Percentiles rank a stretch among this genome's conserved stretches.
phyloP scores from a whole-genome alignment of 306 rosid species.

The Adenanthera pavonina region DNA sequence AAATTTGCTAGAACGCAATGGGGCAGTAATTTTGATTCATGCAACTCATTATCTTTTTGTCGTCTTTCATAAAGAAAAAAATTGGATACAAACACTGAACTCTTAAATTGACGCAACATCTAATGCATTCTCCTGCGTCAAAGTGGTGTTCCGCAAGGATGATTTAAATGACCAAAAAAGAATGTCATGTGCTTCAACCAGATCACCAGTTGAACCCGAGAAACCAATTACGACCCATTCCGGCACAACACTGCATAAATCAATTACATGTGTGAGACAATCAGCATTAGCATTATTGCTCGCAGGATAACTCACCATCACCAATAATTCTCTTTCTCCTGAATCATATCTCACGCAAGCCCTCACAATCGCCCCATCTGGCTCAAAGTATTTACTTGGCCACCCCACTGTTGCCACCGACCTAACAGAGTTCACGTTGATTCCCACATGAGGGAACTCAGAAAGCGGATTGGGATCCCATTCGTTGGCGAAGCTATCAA shows the following conservation, averaged over 20 bases:
- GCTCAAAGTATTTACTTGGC: neutral
- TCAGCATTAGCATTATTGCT: neutral
- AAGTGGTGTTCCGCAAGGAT: neutral
- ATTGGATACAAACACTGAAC: too few relatives aligned
- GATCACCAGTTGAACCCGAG: constrained; percentile 29
- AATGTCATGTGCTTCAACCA: constrained; percentile 11
- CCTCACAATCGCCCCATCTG: constrained; percentile 2
- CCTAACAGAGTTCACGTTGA: constrained; percentile 24
- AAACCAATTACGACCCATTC: constrained; percentile 42
- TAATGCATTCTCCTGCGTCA: neutral
- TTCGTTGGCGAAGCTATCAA: constrained; percentile 16
- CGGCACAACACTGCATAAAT: constrained; percentile 31
- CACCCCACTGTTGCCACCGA: constrained; percentile 19
- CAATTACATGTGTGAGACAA: neutral
- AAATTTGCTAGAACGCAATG: too few relatives aligned
- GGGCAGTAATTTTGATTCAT: too few relatives aligned
- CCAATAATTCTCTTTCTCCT: neutral
- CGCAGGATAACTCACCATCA: neutral
- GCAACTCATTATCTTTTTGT: too few relatives aligned
- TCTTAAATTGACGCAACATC: neutral
- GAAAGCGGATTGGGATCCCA: neutral
- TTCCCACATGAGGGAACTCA: constrained; percentile 33
- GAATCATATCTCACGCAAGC: constrained; percentile 35
- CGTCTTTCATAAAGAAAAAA: too few relatives aligned
- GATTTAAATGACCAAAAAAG: constrained; percentile 23